Conservation (phyloP, 177 flowering plant species). For the Tripterygium wilfordii region DNA sequence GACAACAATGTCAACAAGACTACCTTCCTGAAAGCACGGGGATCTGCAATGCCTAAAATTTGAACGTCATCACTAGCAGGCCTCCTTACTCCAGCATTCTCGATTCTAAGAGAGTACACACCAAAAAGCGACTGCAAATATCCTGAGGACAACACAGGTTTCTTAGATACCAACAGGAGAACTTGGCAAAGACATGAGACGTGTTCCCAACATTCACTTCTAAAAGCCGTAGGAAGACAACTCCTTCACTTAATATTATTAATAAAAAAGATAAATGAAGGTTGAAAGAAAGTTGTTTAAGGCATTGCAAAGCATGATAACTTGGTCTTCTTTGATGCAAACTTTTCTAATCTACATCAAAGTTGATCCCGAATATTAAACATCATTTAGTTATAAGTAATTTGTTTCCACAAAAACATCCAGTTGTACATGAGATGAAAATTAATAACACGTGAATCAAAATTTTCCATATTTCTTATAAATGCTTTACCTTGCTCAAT, state of each 20-base stretch:
- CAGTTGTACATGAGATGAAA: too few relatives aligned
- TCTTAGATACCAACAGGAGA: background rate
- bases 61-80: constrained; percentile 80
- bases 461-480: too few relatives aligned
- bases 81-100: constrained; percentile 73
- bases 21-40: constrained; percentile 73
- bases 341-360: too few relatives aligned
- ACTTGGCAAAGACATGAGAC: background rate
- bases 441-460: too few relatives aligned
- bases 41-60: constrained; percentile 62
- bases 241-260: too few relatives aligned
- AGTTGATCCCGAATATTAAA: too few relatives aligned
- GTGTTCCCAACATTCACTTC: too few relatives aligned
- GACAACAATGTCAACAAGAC: background rate
- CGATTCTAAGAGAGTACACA: constrained; percentile 74
- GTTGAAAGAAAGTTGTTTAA: background rate
- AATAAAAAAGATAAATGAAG: background rate
- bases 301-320: too few relatives aligned
- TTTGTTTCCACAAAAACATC: too few relatives aligned
- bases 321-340: too few relatives aligned
- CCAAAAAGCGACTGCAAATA: constrained; percentile 81
- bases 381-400: too few relatives aligned
- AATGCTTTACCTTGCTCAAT: constrained; percentile 78
- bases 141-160: constrained; percentile 29
- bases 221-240: too few relatives aligned